Evolutionary conservation across 1,284 basidiomycete genomes (phyloP), one percentile per base, ranked within the genome.

Genomic region (Ganoderma multipileum): DNA sequence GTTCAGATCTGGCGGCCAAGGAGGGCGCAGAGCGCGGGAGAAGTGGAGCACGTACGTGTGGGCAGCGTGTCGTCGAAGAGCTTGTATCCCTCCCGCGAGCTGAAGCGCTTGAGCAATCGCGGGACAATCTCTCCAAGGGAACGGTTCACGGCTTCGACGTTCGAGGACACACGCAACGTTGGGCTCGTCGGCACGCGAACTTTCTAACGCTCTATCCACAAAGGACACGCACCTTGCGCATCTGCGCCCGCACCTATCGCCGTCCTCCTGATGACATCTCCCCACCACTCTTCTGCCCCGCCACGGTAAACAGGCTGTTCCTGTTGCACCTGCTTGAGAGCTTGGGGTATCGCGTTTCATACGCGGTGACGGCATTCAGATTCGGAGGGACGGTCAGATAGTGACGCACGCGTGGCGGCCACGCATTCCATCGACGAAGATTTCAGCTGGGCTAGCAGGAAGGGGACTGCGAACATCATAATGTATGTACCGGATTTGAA

Each of bases 221-320:
- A 38, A 26, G 5, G 52, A 62, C 26, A 73, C 82, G 61, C 66
- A 90, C 91, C 84, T 74, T 80, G 73, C 61, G 83, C 76, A 77
- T 90, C 82, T 12, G 89, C 92, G 3, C 91, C 91, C 55, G 92
- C 91, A 7, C 88, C 90, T 5, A 92, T 76, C 28, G 92, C 93
- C 52, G 92, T 94, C 67, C 86, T 80, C 63, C 81, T 83, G 71
- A 94, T 89, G 57, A 94, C 91, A 71, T 92, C 89, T 36, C 80
- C 78, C 92, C 92, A 94, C 91, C 92, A 94, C 6, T 76, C 79
- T 50, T 84, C 77, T 61, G 83, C 84, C 47, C 89, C 89, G 23
- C 82, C 78, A 59, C 76, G 72, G 73, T 87, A 88, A 0, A 81
- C 85, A 6, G 92, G 91, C 59, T 84, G 83, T 70, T 89, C 86